Evolutionary conservation across 176 grass and related monocot genomes (phyloP), one percentile per base, ranked within the genome.

Genomic region (Tillandsia leiboldiana): DNA sequence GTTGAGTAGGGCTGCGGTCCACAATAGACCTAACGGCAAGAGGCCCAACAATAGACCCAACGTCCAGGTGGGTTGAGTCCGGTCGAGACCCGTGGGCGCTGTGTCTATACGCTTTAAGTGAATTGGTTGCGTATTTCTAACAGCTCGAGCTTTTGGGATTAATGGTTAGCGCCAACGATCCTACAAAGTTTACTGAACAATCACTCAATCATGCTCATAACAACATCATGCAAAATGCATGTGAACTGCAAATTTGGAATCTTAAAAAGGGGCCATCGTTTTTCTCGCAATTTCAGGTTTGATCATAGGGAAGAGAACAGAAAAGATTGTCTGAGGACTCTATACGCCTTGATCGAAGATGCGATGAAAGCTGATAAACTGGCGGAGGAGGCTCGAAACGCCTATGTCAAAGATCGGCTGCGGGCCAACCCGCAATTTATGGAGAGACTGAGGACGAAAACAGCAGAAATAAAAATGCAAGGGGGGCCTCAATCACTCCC

Each of bases 261-360:
- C 33, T 63, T 62, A 49, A 17, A 42, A 26, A 20, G 49, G 33
- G 6, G 4, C 4, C 33, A 1, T 12, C 2, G 18, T 29, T 51
- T 63, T 23, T 68, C 66, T 27, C 50, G 27, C 2, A 7, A 8
- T 69, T 12, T 15, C 51, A 96, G 86, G 70, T 96, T 84, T 83
- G 89, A 90, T 11, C 84, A 96, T 69, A 77, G 89, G 48, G 93
- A 96, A 66, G 93, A 96, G 64, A 96, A 96, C 79, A 85, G 93
- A 72, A 96, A 92, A 77, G 93, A 96, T 85, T 96, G 93, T 70
- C 79, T 96, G 75, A 87, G 89, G 83, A 96, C 89, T 70, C 70
- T 96, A 12, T 87, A 77, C 65, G 77, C 73, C 29, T 66, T 96
- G 68, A 73, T 90, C 51, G 64, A 90, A 87, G 84, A 90, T 74